Base-by-base conservation (phyloP, 1,284 basidiomycete species). In the Singerocomus inundabilis region DNA sequence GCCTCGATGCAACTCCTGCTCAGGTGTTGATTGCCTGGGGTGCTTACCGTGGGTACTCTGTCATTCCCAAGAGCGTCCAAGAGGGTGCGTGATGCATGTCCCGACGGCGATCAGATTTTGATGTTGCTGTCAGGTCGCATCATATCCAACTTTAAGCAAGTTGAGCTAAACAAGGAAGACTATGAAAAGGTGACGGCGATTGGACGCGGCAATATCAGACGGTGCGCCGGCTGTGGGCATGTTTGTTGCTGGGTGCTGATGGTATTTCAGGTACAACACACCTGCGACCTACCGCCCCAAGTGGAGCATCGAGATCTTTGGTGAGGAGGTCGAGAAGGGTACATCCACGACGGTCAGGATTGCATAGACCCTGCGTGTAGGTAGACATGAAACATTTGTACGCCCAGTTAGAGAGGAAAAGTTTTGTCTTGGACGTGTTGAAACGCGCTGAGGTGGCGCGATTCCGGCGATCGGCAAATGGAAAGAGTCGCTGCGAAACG, bases 11-110 rank as follows among this genome's bases (percentile, higher is more conserved):
- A 4, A 81, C 82, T 0, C 71, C 82, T 10, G 87, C 83, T 0
- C 84, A 88, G 60, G 81, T 91, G 25, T 73, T 91, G 46, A 73
- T 88, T 47, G 85, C 85, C 15, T 90, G 85, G 84, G 78, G 76
- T n/a, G 76, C 71, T 18, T 64, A 80, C 56, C 74, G 84, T 33
- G 84, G 83, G 16, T 84, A 83, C 59, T 77, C 77, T 24, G 83
- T 88, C 47, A 85, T 90, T 56, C 88, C 88, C 16, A 90, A 86
- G 77, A 83, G 76, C 52, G 85, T 88, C 39, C 74, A 80, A 62
- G 72, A 78, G 55, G 48, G 72, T 64, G 26, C 2, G 60, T 51
- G 36, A 31, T 16, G 8, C 4, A 21, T 45, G 36, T 33, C 24
- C 31, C n/a, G 44, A 37, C 35, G 21, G 30, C 2, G 33, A 34